Base-by-base conservation (phyloP, 169 alveolate genomes). In the Eimeria praecox region DNA sequence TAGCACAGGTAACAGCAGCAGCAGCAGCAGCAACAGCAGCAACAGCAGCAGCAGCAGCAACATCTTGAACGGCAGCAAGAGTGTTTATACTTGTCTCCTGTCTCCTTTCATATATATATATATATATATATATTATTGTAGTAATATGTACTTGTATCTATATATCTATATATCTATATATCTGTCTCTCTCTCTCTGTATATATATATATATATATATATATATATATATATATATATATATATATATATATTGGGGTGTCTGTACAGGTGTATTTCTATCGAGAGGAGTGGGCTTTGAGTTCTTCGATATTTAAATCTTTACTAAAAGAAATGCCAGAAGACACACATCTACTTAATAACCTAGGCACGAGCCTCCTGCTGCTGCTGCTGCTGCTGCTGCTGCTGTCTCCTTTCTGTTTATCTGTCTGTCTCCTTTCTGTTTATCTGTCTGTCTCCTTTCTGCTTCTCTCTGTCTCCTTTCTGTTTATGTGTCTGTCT, bases 311-410 rank as follows among this genome's bases (percentile, higher is more conserved):
- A n/a, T 66, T 88, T 49, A 40, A 66, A 33, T 66, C 94, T 6
- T 38, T 88, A 52, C 44, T 88, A 71, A 27, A 64, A 33, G 94
- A 88, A n/a, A 88, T 56, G 35, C 75, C 94, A 56, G 85, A 88
- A n/a, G 94, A 88, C 71, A 88, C 94, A 24, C 94, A 88, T 38
- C 42, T 88, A 35, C 83, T 88, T 35, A 88, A 88, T 86, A 88
- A 88, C 44, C 69, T 88, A 3, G 94, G 94, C 66, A 33, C 20
- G 94, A 66, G 14, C 16, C 87, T 20, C 22, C 87, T 33, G 46
- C 87, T 38, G 27, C 66, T 56, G 66, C 66, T 56, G 66, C 66
- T 56, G 66, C 66, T 56, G 66, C 66, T 56, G 12, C 66, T 56
- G 66, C 66, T 56, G 66, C 66, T 56, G 66, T 20, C 20, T 20